Evolutionary conservation across 2,329 filamentous ascomycete genomes (phyloP).

Genomic region (Penicillium digitatum): DNA sequence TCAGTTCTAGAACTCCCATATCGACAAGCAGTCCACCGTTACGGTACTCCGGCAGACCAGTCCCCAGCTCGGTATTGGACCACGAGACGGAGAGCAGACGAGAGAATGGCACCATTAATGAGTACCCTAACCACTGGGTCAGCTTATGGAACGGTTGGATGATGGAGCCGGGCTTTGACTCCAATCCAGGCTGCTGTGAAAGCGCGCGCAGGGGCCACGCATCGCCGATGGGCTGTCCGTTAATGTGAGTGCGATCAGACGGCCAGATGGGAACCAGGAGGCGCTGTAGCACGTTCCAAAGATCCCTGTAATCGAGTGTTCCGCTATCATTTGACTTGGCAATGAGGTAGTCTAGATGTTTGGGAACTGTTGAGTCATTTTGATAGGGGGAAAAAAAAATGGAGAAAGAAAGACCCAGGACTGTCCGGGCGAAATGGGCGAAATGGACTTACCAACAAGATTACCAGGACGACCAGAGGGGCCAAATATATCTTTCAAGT

Average conservation of each 20-base stretch:
- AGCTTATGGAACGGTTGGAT: conserved; percentile 59
- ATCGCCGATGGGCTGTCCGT: conserved; percentile 47
- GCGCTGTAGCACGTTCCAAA: conserved; percentile 46
- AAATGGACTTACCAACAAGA: conserved; percentile 45
- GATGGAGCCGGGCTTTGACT: conserved; percentile 13
- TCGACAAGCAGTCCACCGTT: conserved; percentile 68
- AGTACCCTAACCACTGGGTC: conserved; percentile 71
- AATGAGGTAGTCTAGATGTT: conserved; percentile 40
- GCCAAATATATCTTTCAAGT: conserved; percentile 42
- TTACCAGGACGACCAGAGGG: conserved; percentile 45
- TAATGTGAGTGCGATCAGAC: conserved; percentile 41
- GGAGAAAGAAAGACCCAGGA: no score
- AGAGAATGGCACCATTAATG: conserved; percentile 63
- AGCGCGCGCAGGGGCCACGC: conserved; percentile 46
- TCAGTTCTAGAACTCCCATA: conserved; percentile 52
- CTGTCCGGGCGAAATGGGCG: background rate
- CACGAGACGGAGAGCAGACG: conserved; percentile 52
- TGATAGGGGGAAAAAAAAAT: no score
- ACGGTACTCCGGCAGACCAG: conserved; percentile 67
- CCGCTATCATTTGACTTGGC: conserved; percentile 18
- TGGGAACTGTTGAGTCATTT: background rate
- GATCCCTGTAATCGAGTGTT: conserved; percentile 37
- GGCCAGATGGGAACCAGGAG: conserved; percentile 51
- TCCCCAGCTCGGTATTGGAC: conserved; percentile 55
- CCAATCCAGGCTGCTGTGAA: background rate